phyloP scores from a whole-genome alignment of 805 yeast genomes.

The Spathaspora sp. region DNA sequence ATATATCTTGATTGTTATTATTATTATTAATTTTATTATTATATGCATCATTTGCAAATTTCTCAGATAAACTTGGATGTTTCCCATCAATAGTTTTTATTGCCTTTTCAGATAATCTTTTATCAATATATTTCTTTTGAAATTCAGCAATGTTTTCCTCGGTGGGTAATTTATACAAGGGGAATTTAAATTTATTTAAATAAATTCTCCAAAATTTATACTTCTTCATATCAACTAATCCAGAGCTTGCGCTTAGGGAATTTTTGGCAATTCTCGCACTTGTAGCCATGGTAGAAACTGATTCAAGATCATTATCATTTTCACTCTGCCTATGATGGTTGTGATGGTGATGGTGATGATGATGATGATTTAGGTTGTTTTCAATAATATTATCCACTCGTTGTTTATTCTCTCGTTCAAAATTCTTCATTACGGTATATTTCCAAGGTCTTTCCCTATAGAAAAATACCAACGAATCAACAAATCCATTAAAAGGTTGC shows the following conservation, averaged over 20 bases:
- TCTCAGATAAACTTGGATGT: not conserved
- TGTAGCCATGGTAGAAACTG: conserved; percentile 23
- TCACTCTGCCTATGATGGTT: not conserved
- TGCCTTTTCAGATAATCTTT: conserved; percentile 7
- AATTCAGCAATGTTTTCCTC: conserved; percentile 24
- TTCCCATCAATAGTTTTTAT: not conserved
- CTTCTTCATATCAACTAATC: conserved; percentile 24
- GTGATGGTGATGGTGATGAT: not conserved
- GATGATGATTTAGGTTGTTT: conserved; percentile 1
- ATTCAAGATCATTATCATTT: conserved; percentile 13
- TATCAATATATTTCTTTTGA: conserved; percentile 15
- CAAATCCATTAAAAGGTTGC: conserved; percentile 77
- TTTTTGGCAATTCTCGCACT: conserved; percentile 21
- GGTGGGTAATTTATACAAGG: conserved; percentile 44
- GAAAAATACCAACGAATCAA: conserved; percentile 73
- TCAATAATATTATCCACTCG: conserved; percentile 20
- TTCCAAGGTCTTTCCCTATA: conserved; percentile 81
- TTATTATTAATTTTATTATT: conserved; percentile 1
- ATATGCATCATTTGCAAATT: conserved; percentile 1
- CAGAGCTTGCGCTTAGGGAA: conserved; percentile 24
- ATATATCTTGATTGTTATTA: not conserved
- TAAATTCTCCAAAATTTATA: conserved; percentile 38
- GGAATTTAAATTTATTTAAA: conserved; percentile 34
- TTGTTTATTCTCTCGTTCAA: conserved; percentile 29
- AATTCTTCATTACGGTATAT: conserved; percentile 38